These are phyloP conservation scores for Alternaria sp. DNA, from an alignment of 2,329 filamentous ascomycete species.

Conservation along the genomic window DNA sequence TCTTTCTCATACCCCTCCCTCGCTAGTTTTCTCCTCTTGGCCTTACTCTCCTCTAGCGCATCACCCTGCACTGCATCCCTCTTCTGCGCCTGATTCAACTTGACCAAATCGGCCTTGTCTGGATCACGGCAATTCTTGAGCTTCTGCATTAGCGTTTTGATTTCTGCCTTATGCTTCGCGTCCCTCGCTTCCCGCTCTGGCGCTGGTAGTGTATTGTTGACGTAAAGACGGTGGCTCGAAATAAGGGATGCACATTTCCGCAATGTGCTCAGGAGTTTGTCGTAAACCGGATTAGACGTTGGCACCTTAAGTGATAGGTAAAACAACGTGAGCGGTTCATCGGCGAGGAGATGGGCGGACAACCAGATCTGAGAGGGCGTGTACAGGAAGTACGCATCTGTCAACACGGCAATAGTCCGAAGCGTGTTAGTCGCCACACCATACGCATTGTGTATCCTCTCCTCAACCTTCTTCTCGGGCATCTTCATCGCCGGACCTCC, in stretches of 20 bases:
- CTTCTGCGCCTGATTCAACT: conserved; percentile 70
- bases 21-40: conserved; percentile 56
- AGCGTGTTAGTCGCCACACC: conserved; percentile 66
- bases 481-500: conserved; percentile 22
- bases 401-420: conserved; percentile 77
- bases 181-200: conserved; percentile 43
- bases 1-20: conserved; percentile 56
- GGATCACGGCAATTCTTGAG: conserved; percentile 78
- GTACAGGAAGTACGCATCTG: conserved; percentile 97
- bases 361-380: conserved; percentile 95
- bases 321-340: conserved; percentile 66
- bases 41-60: conserved; percentile 52
- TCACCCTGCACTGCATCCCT: conserved; percentile 49
- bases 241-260: conserved; percentile 53
- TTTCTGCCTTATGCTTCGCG: conserved; percentile 62
- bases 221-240: conserved; percentile 36
- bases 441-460: conserved; percentile 70
- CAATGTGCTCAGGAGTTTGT: conserved; percentile 51
- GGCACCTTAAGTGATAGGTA: conserved; percentile 57
- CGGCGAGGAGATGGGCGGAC: conserved; percentile 78
- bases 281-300: conserved; percentile 27
- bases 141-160: conserved; percentile 65
- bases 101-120: conserved; percentile 75
- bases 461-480: conserved; percentile 36
- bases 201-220: conserved; percentile 18